Evolutionary conservation across 2,329 filamentous ascomycete species (phyloP).

Genomic region (Phialophora expanda): DNA sequence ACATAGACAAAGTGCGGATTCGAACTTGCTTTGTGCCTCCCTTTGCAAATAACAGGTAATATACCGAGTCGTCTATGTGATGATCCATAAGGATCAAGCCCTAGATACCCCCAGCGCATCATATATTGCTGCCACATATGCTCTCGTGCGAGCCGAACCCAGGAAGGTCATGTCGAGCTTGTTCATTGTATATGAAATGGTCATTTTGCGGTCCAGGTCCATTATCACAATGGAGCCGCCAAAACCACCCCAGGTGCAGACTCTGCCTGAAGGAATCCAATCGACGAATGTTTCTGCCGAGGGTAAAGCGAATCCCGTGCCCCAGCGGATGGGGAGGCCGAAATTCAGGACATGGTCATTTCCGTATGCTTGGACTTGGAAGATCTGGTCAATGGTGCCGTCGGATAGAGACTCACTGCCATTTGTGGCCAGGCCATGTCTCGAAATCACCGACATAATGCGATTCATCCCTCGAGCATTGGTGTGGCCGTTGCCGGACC

Average conservation of each 20-base stretch:
- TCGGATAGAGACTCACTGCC: constrained; percentile 21
- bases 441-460: constrained; percentile 28
- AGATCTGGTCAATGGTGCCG: constrained; percentile 48
- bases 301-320: constrained; percentile 21
- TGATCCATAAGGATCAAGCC: no score
- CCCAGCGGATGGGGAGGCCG: constrained; percentile 34
- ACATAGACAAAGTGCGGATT: constrained; percentile 12
- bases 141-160: no score
- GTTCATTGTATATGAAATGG: constrained; percentile 37
- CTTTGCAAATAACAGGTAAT: neutral
- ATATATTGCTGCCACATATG: no score
- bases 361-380: constrained; percentile 51
- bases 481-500: constrained; percentile 51
- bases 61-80: no score
- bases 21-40: constrained; percentile 16
- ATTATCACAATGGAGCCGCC: constrained; percentile 35
- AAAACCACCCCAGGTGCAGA: constrained; percentile 38
- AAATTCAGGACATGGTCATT: constrained; percentile 46
- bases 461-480: constrained; percentile 52
- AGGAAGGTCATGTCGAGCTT: constrained; percentile 6
- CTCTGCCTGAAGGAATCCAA: constrained; percentile 34
- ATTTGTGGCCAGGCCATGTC: constrained; percentile 23
- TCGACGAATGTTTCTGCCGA: constrained; percentile 31
- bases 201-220: constrained; percentile 33
- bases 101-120: no score